These are phyloP conservation scores for Exsudoporus floridanus DNA, from an alignment of 1,284 basidiomycete species.

Conservation along the genomic window DNA sequence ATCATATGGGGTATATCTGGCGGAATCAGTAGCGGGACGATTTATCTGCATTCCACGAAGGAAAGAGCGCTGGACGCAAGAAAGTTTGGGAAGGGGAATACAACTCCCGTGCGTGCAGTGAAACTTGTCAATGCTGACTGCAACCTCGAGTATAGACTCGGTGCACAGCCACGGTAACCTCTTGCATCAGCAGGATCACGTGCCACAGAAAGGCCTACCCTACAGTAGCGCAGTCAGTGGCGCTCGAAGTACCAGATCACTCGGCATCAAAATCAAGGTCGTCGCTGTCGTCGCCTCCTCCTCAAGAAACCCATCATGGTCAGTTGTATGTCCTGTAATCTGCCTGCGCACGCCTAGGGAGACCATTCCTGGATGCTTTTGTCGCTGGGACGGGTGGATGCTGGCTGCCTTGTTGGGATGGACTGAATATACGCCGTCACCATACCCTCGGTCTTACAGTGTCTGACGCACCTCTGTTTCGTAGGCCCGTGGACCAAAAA, in stretches of 20 bases:
- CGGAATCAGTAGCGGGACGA: neutral
- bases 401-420: slow-evolving; percentile 20
- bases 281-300: slow-evolving; percentile 19
- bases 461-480: slow-evolving; percentile 23
- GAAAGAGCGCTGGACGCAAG: neutral
- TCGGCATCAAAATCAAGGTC: slow-evolving; percentile 24
- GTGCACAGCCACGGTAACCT: slow-evolving; percentile 8
- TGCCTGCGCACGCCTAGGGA: neutral
- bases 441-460: neutral
- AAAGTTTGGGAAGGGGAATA: neutral
- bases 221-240: slow-evolving; percentile 9
- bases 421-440: slow-evolving; percentile 7
- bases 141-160: neutral
- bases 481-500: slow-evolving; percentile 98
- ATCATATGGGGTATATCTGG: slow-evolving; percentile 21
- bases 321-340: slow-evolving; percentile 19
- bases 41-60: slow-evolving; percentile 28
- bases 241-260: neutral
- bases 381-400: slow-evolving; percentile 28
- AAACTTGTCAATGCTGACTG: neutral
- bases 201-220: slow-evolving; percentile 15
- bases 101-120: slow-evolving; percentile 1
- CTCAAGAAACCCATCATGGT: slow-evolving; percentile 37
- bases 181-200: slow-evolving; percentile 15
- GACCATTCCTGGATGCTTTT: neutral